Conservation (phyloP, 139 green algal genomes). For the Coccomyxa sp. region DNA sequence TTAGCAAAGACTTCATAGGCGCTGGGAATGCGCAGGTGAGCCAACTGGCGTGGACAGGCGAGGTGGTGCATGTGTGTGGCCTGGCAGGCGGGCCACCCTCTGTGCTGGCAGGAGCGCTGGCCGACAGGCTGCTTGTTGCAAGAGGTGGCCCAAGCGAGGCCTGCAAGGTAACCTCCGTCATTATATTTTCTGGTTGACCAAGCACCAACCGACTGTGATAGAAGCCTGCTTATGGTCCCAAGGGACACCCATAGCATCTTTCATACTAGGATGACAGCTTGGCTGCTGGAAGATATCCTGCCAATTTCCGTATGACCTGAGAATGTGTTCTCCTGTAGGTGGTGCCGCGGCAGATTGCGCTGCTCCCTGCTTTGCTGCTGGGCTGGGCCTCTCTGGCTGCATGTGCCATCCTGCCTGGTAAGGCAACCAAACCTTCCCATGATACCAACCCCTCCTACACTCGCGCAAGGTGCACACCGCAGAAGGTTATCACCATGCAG, state of each 20-base stretch:
- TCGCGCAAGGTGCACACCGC: too few species aligned
- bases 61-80: constrained; percentile 27
- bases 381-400: constrained; percentile 35
- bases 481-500: too few species aligned
- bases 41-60: constrained; percentile 41
- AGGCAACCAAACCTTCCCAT: background rate
- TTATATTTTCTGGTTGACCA: too few species aligned
- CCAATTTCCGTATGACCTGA: too few species aligned
- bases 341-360: constrained; percentile 11
- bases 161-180: too few species aligned
- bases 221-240: too few species aligned
- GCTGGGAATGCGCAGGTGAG: constrained; percentile 26
- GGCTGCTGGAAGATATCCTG: too few species aligned
- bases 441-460: too few species aligned
- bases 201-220: too few species aligned
- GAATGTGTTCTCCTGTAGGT: constrained; percentile 5
- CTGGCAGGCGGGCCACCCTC: constrained; percentile 19
- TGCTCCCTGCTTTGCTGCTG: constrained; percentile 36
- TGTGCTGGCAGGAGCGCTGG: constrained; percentile 36
- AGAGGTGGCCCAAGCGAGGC: background rate
- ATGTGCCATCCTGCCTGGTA: constrained; percentile 37
- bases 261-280: background rate
- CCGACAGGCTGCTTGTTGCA: constrained; percentile 40
- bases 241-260: too few species aligned
- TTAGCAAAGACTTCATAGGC: background rate